phyloP scores from a whole-genome alignment of 306 rosid genomes.

The Senna tora region DNA sequence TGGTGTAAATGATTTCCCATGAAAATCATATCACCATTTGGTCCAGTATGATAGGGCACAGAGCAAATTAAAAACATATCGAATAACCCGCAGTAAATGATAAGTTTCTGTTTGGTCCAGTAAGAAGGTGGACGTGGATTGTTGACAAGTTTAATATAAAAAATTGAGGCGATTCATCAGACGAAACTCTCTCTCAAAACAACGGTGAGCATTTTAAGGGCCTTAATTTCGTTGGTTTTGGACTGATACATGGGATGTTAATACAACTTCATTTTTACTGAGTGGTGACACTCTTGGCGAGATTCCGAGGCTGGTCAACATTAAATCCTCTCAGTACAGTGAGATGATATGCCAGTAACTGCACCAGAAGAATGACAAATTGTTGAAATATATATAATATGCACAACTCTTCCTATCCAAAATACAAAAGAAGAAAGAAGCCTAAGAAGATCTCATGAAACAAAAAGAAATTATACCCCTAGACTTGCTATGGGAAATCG shows the following conservation, averaged over 20 bases:
- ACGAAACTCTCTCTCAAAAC: no score
- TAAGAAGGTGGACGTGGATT: slow-evolving; percentile 9
- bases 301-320: slow-evolving; percentile 98
- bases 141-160: not conserved
- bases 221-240: slow-evolving; percentile 16
- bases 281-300: slow-evolving; percentile 97
- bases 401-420: slow-evolving; percentile 18
- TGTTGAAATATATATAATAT: slow-evolving; percentile 3
- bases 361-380: slow-evolving; percentile 40
- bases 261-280: slow-evolving; percentile 40
- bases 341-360: slow-evolving; percentile 97
- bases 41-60: not conserved
- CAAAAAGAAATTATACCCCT: slow-evolving; percentile 19
- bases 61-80: slow-evolving; percentile 3
- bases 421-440: not conserved
- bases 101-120: slow-evolving; percentile 9
- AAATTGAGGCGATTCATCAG: slow-evolving; percentile 20
- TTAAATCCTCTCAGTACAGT: slow-evolving; percentile 92
- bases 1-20: not conserved
- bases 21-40: not conserved
- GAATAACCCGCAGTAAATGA: slow-evolving; percentile 29
- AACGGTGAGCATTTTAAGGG: slow-evolving; percentile 7
- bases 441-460: slow-evolving; percentile 20
- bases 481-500: slow-evolving; percentile 25
- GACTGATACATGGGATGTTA: slow-evolving; percentile 9